Conservation (phyloP, 75 land plant species). For the Cryptomeria japonica region DNA sequence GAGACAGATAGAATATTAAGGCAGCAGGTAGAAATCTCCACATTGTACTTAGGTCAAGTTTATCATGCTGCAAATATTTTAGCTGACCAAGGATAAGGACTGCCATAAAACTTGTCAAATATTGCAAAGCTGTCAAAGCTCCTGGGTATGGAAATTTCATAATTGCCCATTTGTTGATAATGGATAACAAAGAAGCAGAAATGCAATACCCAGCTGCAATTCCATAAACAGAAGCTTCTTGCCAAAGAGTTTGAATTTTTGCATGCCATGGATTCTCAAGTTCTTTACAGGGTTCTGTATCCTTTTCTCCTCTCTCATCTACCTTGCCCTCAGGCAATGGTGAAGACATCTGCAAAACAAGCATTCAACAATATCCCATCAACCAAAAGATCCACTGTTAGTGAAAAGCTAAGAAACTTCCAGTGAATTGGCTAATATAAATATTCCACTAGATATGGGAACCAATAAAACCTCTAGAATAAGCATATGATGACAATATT, state of each 20-base stretch:
- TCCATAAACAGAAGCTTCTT: slow-evolving; percentile 79
- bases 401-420: not conserved
- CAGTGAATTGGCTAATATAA: not conserved
- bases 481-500: not conserved
- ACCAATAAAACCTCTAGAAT: not conserved
- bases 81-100: slow-evolving; percentile 67
- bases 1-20: slow-evolving; percentile 77
- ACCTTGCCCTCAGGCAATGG: not conserved
- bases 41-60: slow-evolving; percentile 56
- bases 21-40: slow-evolving; percentile 96
- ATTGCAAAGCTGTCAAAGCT: slow-evolving; percentile 89
- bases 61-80: slow-evolving; percentile 70
- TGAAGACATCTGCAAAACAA: slow-evolving; percentile 7
- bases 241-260: slow-evolving; percentile 13
- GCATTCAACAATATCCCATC: not conserved
- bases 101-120: slow-evolving; percentile 77
- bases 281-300: not conserved
- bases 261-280: slow-evolving; percentile 19
- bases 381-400: not conserved
- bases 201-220: slow-evolving; percentile 88
- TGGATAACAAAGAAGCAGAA: slow-evolving; percentile 90
- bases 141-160: slow-evolving; percentile 96
- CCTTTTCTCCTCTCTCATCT: not conserved
- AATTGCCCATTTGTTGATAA: slow-evolving; percentile 97
- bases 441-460: not conserved